Percentiles rank a stretch among this genome's conserved stretches.
Conservation (phyloP, 2,329 filamentous ascomycete species). For the Colletotrichum zoysiae region DNA sequence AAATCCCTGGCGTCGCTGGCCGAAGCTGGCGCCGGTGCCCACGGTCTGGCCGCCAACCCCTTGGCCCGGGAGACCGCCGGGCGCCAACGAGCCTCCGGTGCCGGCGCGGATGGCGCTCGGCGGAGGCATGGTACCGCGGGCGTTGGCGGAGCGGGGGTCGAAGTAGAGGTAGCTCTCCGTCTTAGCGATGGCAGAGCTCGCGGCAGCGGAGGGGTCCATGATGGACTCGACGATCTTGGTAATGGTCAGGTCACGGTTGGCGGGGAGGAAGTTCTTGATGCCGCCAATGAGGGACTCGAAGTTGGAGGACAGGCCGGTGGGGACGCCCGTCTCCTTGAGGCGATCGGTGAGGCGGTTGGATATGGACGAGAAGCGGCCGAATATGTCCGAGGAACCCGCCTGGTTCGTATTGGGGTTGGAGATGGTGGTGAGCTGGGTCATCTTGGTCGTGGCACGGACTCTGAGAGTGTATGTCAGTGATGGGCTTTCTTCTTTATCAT, state of each 20-base stretch:
- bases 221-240: constrained; percentile 98
- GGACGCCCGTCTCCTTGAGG: constrained; percentile 88
- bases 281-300: constrained; percentile 95
- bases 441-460: constrained; percentile 93
- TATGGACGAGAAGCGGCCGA: constrained; percentile 92
- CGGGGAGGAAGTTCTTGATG: constrained; percentile 98
- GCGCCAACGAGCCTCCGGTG: constrained; percentile 54
- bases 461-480: constrained; percentile 56
- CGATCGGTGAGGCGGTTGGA: constrained; percentile 93
- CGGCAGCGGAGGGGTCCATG: constrained; percentile 94
- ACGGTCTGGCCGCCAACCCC: constrained; percentile 59
- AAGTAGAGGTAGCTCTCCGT: constrained; percentile 98
- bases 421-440: constrained; percentile 96
- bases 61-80: constrained; percentile 61
- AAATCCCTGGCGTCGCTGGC: constrained; percentile 89
- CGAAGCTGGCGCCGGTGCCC: constrained; percentile 87
- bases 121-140: constrained; percentile 89
- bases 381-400: constrained; percentile 78
- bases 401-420: constrained; percentile 79
- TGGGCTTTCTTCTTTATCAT: too few relatives aligned
- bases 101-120: constrained; percentile 71
- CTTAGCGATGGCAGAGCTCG: constrained; percentile 92
- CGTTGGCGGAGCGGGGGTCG: constrained; percentile 93
- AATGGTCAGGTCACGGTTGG: constrained; percentile 93
- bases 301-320: constrained; percentile 77